Conservation (phyloP, 257 asterid genomes). For the Galeopsis tetrahit region DNA sequence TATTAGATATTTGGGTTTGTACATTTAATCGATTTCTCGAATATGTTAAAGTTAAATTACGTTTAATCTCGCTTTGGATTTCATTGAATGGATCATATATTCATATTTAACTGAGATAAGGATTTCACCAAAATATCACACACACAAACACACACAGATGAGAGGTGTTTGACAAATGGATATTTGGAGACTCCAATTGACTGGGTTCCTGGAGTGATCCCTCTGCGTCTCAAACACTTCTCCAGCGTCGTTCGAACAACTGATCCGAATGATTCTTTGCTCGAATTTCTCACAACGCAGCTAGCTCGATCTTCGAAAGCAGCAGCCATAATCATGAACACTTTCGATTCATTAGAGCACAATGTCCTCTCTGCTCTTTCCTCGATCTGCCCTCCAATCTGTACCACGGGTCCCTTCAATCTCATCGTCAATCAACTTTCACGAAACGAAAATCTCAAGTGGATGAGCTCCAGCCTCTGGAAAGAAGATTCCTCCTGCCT, state of each 20-base stretch:
- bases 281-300: conserved; percentile 33
- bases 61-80: too few species aligned
- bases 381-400: conserved; percentile 45
- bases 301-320: conserved; percentile 40
- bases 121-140: too few species aligned
- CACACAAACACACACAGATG: conserved; percentile 32
- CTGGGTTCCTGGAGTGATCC: conserved; percentile 37
- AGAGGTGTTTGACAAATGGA: conserved; percentile 45
- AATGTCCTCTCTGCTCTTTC: conserved; percentile 37
- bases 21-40: not conserved
- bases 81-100: too few species aligned
- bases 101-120: too few species aligned
- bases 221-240: conserved; percentile 41
- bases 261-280: conserved; percentile 36
- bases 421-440: conserved; percentile 27
- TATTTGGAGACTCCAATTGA: conserved; percentile 41
- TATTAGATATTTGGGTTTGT: not conserved
- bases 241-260: conserved; percentile 32
- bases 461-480: conserved; percentile 29
- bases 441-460: not conserved
- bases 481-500: conserved; percentile 26
- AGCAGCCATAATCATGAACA: conserved; percentile 49
- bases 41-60: not conserved
- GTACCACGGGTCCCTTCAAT: conserved; percentile 50
- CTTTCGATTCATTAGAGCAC: conserved; percentile 48